phyloP scores from a whole-genome alignment of 2,329 filamentous ascomycete genomes.

The Alternaria arborescens region DNA sequence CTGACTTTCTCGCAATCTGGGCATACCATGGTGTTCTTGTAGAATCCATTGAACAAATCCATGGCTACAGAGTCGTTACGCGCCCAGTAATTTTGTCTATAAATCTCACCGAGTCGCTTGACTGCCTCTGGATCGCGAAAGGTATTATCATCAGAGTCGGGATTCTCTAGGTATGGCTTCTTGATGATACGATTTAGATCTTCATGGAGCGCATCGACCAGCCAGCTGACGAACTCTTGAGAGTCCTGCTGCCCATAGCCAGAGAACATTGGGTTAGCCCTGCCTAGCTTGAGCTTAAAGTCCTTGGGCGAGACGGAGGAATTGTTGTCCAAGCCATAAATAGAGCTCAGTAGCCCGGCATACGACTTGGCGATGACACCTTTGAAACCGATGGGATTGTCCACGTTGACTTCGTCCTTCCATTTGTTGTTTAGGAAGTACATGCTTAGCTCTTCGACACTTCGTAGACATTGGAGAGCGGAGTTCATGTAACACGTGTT shows the following conservation, averaged over 20 bases:
- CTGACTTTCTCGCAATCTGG: constrained; percentile 92
- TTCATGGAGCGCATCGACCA: constrained; percentile 93
- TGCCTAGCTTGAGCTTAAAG: constrained; percentile 84
- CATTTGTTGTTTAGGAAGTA: constrained; percentile 80
- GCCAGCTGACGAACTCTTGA: constrained; percentile 93
- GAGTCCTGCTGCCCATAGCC: constrained; percentile 97
- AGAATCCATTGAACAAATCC: constrained; percentile 93
- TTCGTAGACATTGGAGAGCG: constrained; percentile 90
- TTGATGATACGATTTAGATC: constrained; percentile 92
- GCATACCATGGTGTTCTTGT: constrained; percentile 96
- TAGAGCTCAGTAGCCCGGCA: constrained; percentile 74
- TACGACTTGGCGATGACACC: constrained; percentile 90
- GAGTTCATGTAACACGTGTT: constrained; percentile 99
- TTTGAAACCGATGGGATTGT: constrained; percentile 85
- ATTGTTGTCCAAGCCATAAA: constrained; percentile 74
- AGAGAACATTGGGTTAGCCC: constrained; percentile 84
- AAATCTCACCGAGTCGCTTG: constrained; percentile 82
- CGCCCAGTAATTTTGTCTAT: constrained; percentile 89
- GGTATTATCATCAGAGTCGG: constrained; percentile 96
- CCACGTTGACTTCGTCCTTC: constrained; percentile 80
- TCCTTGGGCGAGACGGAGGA: constrained; percentile 78
- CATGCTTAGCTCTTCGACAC: constrained; percentile 89
- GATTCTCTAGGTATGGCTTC: constrained; percentile 97
- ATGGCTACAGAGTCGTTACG: constrained; percentile 95
- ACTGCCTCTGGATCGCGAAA: constrained; percentile 83